Base-by-base conservation (phyloP, 768 basidiomycete species). In the Lepiota venenata region DNA sequence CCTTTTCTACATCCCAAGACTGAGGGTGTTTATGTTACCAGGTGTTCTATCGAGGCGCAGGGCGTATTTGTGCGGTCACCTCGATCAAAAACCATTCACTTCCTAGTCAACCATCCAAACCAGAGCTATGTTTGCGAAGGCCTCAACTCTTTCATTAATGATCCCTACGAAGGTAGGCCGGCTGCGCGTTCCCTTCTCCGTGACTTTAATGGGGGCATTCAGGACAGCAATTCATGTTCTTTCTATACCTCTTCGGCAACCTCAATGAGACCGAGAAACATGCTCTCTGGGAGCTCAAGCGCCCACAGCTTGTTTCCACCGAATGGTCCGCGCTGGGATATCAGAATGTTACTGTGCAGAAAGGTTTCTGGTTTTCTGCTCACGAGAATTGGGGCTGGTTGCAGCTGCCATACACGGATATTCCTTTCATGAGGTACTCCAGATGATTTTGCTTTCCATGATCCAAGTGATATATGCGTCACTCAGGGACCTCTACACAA, bases 351-450 rank as follows among this genome's bases (percentile, higher is more conserved):
- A 59, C 57, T n/a, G 63, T 64, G 9, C 63, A 64, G 45, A 64
- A 59, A 55, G 63, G 63, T 29, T 64, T 64, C 32, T 64, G 63
- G 63, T 64, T 64, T 49, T 64, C 63, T 27, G 52, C 61, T 4
- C 63, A 64, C 29, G 63, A 64, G 25, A 64, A 64, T 43, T 64
- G 61, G 63, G 61, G 60, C 36, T 64, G 59, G 56, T 61, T 62
- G 60, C 61, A 64, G 38, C 43, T 64, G 21, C 61, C 63, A 6
- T 62, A 64, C 27, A 62, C 56, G 10, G 63, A 64, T 32, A 50
- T 62, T 4, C 63, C 61, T 2, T 47, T 64, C 15, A 53, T 64
- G 50, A 58, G 47, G 63, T 62, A 27, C 16, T 51, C 21, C 42
- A 7, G 1, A 27, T 12, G 16, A 20, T 43, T 10, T 35, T 35